Conservation (phyloP, 2,329 filamentous ascomycete genomes). For the Fusarium devonianum region DNA sequence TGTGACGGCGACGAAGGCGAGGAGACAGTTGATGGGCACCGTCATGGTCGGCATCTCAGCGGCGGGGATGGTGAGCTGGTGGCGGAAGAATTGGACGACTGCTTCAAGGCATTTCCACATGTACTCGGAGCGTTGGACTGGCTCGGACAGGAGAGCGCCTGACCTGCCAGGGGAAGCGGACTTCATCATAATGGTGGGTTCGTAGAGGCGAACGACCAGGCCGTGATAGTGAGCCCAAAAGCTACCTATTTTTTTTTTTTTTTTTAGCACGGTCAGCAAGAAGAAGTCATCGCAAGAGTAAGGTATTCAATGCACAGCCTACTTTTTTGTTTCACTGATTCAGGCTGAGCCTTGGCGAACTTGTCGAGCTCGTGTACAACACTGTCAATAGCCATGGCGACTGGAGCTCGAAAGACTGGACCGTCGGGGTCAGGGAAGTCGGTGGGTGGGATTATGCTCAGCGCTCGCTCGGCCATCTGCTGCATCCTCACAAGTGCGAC, state of each 20-base stretch:
- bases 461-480: conserved; percentile 42
- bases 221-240: conserved; percentile 47
- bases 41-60: conserved; percentile 42
- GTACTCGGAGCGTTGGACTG: conserved; percentile 44
- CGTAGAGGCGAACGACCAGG: conserved; percentile 48
- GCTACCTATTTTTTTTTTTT: conserved; percentile 45
- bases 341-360: conserved; percentile 34
- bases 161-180: conserved; percentile 19
- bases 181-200: conserved; percentile 47
- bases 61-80: conserved; percentile 39
- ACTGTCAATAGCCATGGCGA: conserved; percentile 46
- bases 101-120: conserved; percentile 50
- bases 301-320: conserved; percentile 5
- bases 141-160: conserved; percentile 24
- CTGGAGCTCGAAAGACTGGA: conserved; percentile 35
- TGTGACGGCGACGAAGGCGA: conserved; percentile 48
- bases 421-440: conserved; percentile 37
- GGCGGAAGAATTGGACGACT: conserved; percentile 38
- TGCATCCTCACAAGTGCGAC: conserved; percentile 47
- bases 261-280: background rate
- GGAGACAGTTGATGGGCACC: conserved; percentile 39
- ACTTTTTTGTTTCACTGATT: conserved; percentile 33
- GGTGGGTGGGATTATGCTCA: conserved; percentile 29
- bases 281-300: accelerated
- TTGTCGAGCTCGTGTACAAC: conserved; percentile 46